These are phyloP conservation scores for Geotrichum fermentans DNA, from an alignment of 1,139 yeast genomes.

Conservation along the genomic window DNA sequence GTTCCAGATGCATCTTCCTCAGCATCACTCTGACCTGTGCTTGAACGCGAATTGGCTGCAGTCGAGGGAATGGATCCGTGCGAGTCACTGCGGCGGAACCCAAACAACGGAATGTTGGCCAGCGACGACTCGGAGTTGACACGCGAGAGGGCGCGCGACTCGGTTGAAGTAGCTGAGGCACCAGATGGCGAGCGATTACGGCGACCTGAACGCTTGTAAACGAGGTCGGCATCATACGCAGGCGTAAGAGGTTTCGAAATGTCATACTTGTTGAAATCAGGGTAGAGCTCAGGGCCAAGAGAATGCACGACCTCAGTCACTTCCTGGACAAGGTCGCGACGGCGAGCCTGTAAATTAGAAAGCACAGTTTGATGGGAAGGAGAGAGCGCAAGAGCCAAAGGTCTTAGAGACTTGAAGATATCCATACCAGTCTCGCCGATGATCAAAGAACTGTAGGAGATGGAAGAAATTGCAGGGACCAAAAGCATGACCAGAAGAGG, in stretches of 20 bases:
- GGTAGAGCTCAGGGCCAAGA: constrained; percentile 72
- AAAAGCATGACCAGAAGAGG: constrained; percentile 45
- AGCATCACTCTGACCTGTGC: constrained; percentile 9
- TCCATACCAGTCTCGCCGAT: constrained; percentile 95
- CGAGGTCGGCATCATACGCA: constrained; percentile 47
- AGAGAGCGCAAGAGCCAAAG: constrained; percentile 65
- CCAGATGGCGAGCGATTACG: constrained; percentile 17
- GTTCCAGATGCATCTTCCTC: constrained; percentile 12
- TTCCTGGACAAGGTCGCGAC: constrained; percentile 52
- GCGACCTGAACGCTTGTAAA: constrained; percentile 2
- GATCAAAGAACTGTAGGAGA: constrained; percentile 81
- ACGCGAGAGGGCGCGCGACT: constrained; percentile 51
- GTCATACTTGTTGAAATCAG: constrained; percentile 54
- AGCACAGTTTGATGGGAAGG: constrained; percentile 48
- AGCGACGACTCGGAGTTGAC: constrained; percentile 51
- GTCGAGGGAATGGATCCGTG: constrained; percentile 6
- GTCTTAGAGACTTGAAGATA: constrained; percentile 73
- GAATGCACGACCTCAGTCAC: constrained; percentile 66
- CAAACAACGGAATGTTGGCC: constrained; percentile 54
- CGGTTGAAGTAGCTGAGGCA: constrained; percentile 26
- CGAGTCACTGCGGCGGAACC: constrained; percentile 26
- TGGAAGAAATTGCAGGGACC: constrained; percentile 56
- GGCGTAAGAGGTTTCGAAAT: constrained; percentile 47
- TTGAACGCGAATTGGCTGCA: constrained; percentile 8
- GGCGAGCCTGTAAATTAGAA: constrained; percentile 49